Percentiles rank a stretch among this genome's conserved stretches.
Evolutionary conservation across 2,329 filamentous ascomycete species (phyloP).

Genomic region (Plenodomus biglobosus): DNA sequence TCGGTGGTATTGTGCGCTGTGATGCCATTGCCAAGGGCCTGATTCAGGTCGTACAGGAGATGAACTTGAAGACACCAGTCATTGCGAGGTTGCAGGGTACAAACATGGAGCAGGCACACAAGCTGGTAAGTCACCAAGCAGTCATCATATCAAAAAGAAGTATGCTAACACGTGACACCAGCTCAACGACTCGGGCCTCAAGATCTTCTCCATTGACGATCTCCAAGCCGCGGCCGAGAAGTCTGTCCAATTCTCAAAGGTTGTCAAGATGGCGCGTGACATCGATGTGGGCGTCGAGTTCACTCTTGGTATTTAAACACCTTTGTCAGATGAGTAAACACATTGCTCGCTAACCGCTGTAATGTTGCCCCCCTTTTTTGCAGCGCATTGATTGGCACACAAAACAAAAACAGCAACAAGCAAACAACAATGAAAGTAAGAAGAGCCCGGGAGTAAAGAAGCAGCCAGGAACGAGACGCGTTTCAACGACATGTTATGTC

Average conservation of each 20-base stretch:
- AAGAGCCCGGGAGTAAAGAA: too few species aligned
- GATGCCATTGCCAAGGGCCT: constrained; percentile 96
- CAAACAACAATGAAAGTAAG: too few species aligned
- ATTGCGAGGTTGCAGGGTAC: constrained; percentile 97
- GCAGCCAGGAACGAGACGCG: too few species aligned
- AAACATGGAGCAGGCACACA: constrained; percentile 93
- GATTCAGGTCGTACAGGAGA: constrained; percentile 89
- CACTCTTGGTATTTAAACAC: constrained; percentile 70
- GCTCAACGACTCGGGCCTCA: constrained; percentile 96
- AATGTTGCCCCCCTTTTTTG: too few species aligned
- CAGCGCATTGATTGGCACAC: too few species aligned
- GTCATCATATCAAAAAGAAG: neutral
- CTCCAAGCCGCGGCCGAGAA: constrained; percentile 97
- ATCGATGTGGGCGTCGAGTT: constrained; percentile 85
- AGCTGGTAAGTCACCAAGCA: constrained; percentile 57
- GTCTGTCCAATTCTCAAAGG: constrained; percentile 97
- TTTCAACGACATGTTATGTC: too few species aligned
- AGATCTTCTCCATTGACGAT: constrained; percentile 99
- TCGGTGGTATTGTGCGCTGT: constrained; percentile 97
- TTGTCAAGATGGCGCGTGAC: constrained; percentile 97
- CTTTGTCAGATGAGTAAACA: too few species aligned
- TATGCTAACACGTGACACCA: constrained; percentile 29
- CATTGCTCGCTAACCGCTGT: too few species aligned
- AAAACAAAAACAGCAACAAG: too few species aligned
- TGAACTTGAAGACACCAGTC: constrained; percentile 96